Evolutionary conservation across 768 basidiomycete genomes (phyloP), one percentile per base, ranked within the genome.

Genomic region (Mycena metata): DNA sequence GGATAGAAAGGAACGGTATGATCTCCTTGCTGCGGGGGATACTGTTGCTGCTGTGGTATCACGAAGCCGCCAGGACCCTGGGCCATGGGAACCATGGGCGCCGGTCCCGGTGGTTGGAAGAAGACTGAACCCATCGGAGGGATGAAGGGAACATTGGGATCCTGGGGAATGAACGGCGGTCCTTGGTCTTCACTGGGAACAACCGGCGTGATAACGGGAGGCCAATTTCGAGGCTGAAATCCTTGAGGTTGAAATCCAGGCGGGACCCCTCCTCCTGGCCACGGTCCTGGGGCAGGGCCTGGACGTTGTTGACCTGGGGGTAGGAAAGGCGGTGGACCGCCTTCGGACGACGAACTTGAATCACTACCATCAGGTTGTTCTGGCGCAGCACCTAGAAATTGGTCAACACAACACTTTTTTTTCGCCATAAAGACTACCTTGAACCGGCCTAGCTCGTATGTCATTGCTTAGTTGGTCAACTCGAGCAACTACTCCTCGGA

Each of bases 401-500:
- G 6, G 46, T 26, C 33, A 41, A 42, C 1, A 50, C 49, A 16
- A 5, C 33, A 21, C n/a, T 3, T 8, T 10, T 36, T 15, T 10
- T 21, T 9, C 16, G 21, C 26, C 50, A 33, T 15, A 54, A 55
- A 58, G 58, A 57, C 30, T 81, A 84, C 83, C 81, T 72, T 77
- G 77, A 24, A 75, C 68, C 41, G 79, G 79, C 59, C 84, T 74
- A 47, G 77, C 76, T 42, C 79, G 76, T 43, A 86, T 76, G 19
- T 83, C 83, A 66, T 81, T 71, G 56, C 84, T 78, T 11, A 90
- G 68, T 49, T 86, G 82, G 36, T 84, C 83, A 8, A 95, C 82
- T 13, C 91, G 86, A 19, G 87, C 88, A 47, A 87, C 82, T 10
- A 96, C 87, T 11, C 86, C 88, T 19, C 84, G 84, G 43, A 95